Evolutionary conservation across 2,329 filamentous ascomycete species (phyloP), one percentile per base, ranked within the genome.

Genomic region (Fonsecaea erecta): DNA sequence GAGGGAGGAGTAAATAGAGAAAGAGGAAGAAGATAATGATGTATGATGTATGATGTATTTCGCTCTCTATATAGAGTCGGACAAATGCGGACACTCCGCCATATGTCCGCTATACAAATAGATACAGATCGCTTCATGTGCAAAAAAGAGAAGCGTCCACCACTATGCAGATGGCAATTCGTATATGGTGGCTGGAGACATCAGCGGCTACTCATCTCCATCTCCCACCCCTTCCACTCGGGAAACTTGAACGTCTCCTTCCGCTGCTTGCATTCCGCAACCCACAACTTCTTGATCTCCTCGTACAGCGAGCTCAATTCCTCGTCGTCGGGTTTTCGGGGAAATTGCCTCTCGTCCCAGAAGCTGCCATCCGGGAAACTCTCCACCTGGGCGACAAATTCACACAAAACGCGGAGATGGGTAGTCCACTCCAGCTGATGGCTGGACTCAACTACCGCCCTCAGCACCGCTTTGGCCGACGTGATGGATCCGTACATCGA

Each of bases 381-480:
- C 48, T 37, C 37, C 14, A 61, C 35, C 57, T 60, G 56, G 26
- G 62, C 30, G 9, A 53, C 57, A 40, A 61, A 64, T 11, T 60
- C 52, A 46, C 48, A 54, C 48, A 61, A 5, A 24, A 24, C 18
- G 16, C 37, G 52, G 28, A 67, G 63, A 46, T 62, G 37, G n/a
- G 62, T 24, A 11, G 64, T 60, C 55, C 62, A 69, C n/a, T 37
- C 24, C 3, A 70, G 32, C 7, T 61, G 52, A 11, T 60, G 18
- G 18, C 32, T 26, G 16, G 62, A 63, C 21, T 69, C 64, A 12
- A 68, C 35, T 11, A 69, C 52, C 12, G 66, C 68, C 66, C 62
- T 67, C 16, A 70, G 28, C 2, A 46, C 68, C 16, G 32, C 51
- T 12, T 37, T 55, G 16, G 61, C 58, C 8, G 62, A 60, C 16